Base-by-base conservation (phyloP, 2,329 filamentous ascomycete species). In the Bipolaris victoriae region DNA sequence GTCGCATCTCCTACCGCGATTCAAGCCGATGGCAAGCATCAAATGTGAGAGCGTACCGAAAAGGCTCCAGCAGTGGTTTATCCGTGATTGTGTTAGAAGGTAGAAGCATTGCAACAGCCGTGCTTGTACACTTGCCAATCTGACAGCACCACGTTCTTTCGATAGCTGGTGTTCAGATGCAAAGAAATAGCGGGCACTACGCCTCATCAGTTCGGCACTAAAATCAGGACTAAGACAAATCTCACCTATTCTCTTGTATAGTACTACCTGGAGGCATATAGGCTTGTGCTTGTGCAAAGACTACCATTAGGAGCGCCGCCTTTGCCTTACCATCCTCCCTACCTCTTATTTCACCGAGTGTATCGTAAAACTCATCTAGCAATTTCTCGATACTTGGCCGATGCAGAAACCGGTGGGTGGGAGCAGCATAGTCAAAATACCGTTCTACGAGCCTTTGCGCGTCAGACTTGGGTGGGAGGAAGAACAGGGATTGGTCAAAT, bases 391-490 rank as follows among this genome's bases (percentile, higher is more conserved):
- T 80, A 2, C 80, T 83, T 0, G 82, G 82, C 0, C 83, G 76
- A 63, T 87, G 84, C 18, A 87, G 65, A 54, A 86, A 84, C 3
- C 84, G 80, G 61, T 87, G 86, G 0, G 85, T 87, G 0, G 85
- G 83, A 18, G 85, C 83, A 6, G 83, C 85, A 55, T 84, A 84
- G 45, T 87, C 84, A 59, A 87, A 87, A 52, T 87, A 87, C 6
- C 84, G 74, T 7, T 78, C 76, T 4, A 87, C 72, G 2, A 86
- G 65, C 20, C 79, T 77, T 50, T 69, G 74, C 50, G 33, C 79
- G 75, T 43, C 79, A 52, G 4, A 79, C 77, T 51, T 85, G 52
- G 46, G 75, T 58, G 58, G 79, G 31, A 83, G 64, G 6, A 79
- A 70, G 54, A 79, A 81, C 50, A 79, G 79, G 0, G 76, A 76